Evolutionary conservation across 805 yeast species (phyloP).

Genomic region (Debaryomyces maramus): DNA sequence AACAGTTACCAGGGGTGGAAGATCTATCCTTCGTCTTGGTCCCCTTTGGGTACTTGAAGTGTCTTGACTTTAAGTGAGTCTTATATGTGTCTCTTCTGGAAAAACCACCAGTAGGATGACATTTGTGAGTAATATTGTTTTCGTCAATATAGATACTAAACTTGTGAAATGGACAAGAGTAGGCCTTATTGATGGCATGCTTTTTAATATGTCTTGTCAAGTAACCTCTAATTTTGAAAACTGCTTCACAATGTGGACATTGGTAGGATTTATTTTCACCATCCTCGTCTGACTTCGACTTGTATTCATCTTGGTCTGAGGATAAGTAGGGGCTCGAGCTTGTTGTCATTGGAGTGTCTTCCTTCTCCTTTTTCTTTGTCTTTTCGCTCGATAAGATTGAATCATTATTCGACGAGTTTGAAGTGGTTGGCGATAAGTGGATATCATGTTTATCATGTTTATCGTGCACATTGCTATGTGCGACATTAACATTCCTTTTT

Average conservation of each 20-base stretch:
- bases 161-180: conserved; percentile 52
- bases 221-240: conserved; percentile 53
- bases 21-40: conserved; percentile 47
- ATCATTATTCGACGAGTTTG: conserved; percentile 36
- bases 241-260: conserved; percentile 50
- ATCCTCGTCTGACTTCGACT: conserved; percentile 17
- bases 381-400: conserved; percentile 24
- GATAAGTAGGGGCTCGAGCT: conserved; percentile 27
- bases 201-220: conserved; percentile 57
- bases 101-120: conserved; percentile 60
- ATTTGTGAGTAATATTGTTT: conserved; percentile 41
- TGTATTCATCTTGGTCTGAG: conserved; percentile 14
- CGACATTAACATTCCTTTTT: no score
- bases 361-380: conserved; percentile 15
- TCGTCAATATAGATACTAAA: conserved; percentile 38
- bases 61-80: conserved; percentile 57
- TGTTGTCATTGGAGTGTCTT: conserved; percentile 31
- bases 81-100: conserved; percentile 61
- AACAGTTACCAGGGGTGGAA: conserved; percentile 48
- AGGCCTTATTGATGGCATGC: conserved; percentile 52
- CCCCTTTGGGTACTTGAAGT: conserved; percentile 58
- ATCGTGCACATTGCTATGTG: not conserved
- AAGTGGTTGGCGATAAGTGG: conserved; percentile 37
- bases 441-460: conserved; percentile 7
- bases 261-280: conserved; percentile 29